Evolutionary conservation across 257 asterid genomes (phyloP).

Genomic region (Fraxinus pennsylvanica): DNA sequence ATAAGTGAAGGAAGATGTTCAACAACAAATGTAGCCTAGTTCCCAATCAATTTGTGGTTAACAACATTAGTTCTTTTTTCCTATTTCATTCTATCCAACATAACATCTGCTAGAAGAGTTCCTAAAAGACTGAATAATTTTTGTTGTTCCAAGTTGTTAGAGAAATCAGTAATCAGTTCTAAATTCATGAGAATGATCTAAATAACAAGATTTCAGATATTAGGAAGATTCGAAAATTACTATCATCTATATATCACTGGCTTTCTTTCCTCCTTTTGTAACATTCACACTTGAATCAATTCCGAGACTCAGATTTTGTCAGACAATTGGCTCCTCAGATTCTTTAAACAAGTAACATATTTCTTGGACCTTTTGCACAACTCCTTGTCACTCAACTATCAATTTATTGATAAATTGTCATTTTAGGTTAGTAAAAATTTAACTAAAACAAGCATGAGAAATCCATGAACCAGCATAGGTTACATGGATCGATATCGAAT

Average conservation of each 20-base stretch:
- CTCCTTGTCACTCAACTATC: not conserved
- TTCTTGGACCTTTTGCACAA: not conserved
- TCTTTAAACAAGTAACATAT: not conserved
- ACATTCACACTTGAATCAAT: not conserved
- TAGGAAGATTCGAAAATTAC: not conserved
- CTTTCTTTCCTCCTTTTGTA: not conserved
- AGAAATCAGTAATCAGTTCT: not conserved
- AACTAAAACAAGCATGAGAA: not conserved
- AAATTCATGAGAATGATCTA: not conserved
- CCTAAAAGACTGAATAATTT: not conserved
- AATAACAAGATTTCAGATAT: not conserved
- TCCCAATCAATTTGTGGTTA: not conserved
- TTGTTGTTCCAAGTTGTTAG: not conserved
- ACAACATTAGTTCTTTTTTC: not conserved
- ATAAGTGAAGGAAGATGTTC: not conserved
- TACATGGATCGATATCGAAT: not conserved
- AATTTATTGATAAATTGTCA: not conserved
- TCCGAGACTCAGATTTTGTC: not conserved
- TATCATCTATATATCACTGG: not conserved
- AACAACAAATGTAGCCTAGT: not conserved
- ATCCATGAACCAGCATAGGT: conserved; percentile 3
- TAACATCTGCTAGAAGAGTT: not conserved
- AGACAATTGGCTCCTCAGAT: not conserved
- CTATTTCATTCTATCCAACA: not conserved
- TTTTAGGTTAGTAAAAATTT: conserved; percentile 3